phyloP scores from a whole-genome alignment of 768 basidiomycete genomes.

The Tulasnella sp. region DNA sequence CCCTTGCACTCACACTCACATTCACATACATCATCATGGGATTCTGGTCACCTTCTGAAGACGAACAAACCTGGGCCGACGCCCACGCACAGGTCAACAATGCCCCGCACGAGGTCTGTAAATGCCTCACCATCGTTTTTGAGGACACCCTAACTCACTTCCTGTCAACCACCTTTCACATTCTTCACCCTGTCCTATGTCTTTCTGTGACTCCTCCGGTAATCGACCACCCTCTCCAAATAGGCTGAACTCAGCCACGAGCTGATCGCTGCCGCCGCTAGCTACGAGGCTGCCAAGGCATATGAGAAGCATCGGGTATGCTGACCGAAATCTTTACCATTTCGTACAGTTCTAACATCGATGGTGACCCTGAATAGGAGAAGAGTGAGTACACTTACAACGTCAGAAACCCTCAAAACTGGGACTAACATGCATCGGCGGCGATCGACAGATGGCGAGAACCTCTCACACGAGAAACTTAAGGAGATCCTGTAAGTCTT shows the following conservation, averaged over 20 bases:
- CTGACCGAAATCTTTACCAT: neutral
- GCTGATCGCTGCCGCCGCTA: constrained; percentile 34
- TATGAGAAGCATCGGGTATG: constrained; percentile 24
- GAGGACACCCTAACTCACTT: neutral
- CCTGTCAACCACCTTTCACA: neutral
- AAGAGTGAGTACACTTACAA: neutral
- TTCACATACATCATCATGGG: constrained; percentile 9
- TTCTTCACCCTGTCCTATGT: neutral
- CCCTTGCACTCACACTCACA: neutral
- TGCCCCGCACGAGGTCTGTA: constrained; percentile 23
- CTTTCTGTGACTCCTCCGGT: neutral
- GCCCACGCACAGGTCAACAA: constrained; percentile 25
- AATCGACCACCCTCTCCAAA: neutral
- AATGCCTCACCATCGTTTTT: neutral
- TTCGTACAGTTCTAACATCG: neutral
- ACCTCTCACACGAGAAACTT: too few species aligned
- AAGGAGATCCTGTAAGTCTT: constrained; percentile 25
- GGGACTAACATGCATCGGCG: neutral
- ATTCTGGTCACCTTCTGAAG: constrained; percentile 18
- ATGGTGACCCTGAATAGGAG: neutral
- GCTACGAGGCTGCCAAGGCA: constrained; percentile 35
- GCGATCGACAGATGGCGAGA: too few species aligned
- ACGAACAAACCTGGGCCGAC: neutral
- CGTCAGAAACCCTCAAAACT: neutral
- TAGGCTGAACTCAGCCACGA: constrained; percentile 34